Evolutionary conservation across 441 rosid genomes (phyloP), one percentile per base, ranked within the genome.

Genomic region (Flueggea neowawraea): DNA sequence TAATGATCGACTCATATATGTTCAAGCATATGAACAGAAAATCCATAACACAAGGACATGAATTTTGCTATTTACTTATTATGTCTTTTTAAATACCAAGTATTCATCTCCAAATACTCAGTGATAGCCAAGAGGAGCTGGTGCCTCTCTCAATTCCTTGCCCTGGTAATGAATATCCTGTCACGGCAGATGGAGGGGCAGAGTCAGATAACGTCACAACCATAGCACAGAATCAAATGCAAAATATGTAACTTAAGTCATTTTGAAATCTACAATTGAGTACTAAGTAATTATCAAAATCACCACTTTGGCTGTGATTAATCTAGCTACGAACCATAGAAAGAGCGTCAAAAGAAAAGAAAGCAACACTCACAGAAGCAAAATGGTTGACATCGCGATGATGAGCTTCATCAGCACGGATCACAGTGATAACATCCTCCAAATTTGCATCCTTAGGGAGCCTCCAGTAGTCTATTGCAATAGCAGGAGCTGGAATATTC

Each of bases 401-500:
- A 51, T 89, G 99, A 5, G 97, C 96, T 70, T 94, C 99, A 44
- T 94, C 96, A 0, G 99, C 97, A 15, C 97, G 78, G 5, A 89
- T 78, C 2, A 89, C 96, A 50, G 70, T 53, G 1, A 94, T 80
- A 10, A 87, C 96, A 65, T 91, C 99, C 55, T 84, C 85, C 31
- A 94, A 84, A 0, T 85, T 91, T 0, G 99, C 74, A 51, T 86
- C 62, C 2, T 71, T 64, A 0, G 88, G 86, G 66, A 94, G 59
- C 57, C 95, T 78, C 98, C 98, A 94, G 79, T 90, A 90, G 55
- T 94, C 97, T n/a, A 89, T 84, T 9, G 97, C 95, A 1, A 91
- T 94, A 0, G 95, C 88, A 0, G 97, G 98, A 11, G 98, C 97
- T 0, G 95, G 89, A 12, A 79, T 79, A 28, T 91, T 94, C 61